A percentile compares a stretch with the other conserved stretches of the same genome.
phyloP scores from a whole-genome alignment of 202 grass and related monocot genomes.

The Panicum virgatum region DNA sequence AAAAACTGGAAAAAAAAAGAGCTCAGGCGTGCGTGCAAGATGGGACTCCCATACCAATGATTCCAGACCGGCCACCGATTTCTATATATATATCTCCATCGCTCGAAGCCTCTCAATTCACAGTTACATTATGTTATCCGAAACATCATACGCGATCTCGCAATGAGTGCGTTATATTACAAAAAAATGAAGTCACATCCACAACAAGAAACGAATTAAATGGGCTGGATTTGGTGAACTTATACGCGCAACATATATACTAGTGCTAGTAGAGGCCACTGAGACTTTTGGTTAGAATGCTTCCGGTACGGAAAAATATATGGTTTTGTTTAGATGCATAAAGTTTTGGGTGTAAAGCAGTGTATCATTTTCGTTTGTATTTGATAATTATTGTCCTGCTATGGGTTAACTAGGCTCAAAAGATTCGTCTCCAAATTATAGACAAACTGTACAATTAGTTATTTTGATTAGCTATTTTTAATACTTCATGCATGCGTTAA shows the following conservation, averaged over 20 bases:
- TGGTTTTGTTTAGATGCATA: too few species aligned
- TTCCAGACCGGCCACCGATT: background rate
- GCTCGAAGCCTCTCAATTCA: background rate
- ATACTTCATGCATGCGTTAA: too few species aligned
- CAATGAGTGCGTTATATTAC: background rate
- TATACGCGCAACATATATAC: background rate
- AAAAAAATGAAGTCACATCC: background rate
- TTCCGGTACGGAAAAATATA: too few species aligned
- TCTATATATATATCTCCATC: background rate
- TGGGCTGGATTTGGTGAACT: background rate
- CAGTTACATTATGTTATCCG: background rate
- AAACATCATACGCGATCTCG: background rate
- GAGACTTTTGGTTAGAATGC: background rate
- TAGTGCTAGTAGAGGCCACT: background rate
- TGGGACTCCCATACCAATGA: background rate
- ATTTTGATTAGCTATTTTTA: too few species aligned
- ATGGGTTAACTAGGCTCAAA: too few species aligned
- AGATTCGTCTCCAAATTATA: too few species aligned
- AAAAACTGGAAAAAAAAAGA: slow-evolving; percentile 6
- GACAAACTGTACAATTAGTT: too few species aligned
- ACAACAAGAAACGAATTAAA: background rate
- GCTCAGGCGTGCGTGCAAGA: background rate
- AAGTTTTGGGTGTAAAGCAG: too few species aligned
- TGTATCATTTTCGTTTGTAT: too few species aligned
- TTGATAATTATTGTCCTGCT: too few species aligned